Percentiles rank a stretch among this genome's conserved stretches.
These are phyloP conservation scores for Pelargonium exstipulatum DNA, from an alignment of 441 rosid genomes.

Conservation along the genomic window DNA sequence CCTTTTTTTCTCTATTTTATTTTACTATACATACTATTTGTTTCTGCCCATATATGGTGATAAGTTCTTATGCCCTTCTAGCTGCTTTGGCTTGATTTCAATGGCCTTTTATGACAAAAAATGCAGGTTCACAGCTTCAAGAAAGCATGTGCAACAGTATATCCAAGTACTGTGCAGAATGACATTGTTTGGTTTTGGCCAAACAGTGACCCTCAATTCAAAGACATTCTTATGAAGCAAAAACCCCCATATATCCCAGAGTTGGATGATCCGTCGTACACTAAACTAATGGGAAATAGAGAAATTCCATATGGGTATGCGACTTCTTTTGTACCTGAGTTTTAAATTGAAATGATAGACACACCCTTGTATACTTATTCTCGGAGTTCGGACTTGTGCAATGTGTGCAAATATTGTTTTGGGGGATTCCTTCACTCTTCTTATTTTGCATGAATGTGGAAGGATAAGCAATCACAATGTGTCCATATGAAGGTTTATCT, in stretches of 20 bases:
- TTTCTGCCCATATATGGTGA: too few species aligned
- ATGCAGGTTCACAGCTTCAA: constrained; percentile 66
- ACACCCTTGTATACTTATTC: too few species aligned
- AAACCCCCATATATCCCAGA: constrained; percentile 70
- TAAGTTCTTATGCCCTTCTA: too few species aligned
- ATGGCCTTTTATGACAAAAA: too few species aligned
- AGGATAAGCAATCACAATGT: neutral
- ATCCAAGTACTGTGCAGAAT: constrained; percentile 65
- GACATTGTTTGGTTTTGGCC: constrained; percentile 95
- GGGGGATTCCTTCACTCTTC: neutral
- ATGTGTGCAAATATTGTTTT: too few species aligned
- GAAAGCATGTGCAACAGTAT: constrained; percentile 70
- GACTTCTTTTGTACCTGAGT: neutral
- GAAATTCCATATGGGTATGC: constrained; percentile 78
- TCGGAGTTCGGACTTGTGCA: too few species aligned
- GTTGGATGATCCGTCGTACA: constrained; percentile 71
- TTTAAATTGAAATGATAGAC: too few species aligned
- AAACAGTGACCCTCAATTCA: constrained; percentile 58
- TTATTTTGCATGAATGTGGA: neutral
- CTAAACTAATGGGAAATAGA: constrained; percentile 49
- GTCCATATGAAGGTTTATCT: neutral
- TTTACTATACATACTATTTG: too few species aligned
- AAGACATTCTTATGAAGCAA: constrained; percentile 46
- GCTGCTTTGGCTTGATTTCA: too few species aligned
- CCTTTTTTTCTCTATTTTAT: too few species aligned